Evolutionary conservation across 306 rosid genomes (phyloP).

Genomic region (Mimosa pudica): DNA sequence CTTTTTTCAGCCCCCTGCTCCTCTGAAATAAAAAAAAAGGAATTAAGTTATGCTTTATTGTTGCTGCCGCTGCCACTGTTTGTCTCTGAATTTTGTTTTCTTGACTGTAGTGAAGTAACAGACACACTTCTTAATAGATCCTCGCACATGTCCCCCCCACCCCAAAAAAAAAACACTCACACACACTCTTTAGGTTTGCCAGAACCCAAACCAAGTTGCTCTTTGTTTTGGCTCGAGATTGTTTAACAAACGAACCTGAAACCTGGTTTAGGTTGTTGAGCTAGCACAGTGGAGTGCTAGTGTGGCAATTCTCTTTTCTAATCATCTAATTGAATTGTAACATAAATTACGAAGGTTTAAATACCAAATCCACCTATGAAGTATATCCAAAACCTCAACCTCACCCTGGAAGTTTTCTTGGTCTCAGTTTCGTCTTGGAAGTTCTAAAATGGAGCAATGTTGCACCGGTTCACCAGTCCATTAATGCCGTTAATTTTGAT

Average conservation of each 20-base stretch:
- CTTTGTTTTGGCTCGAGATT: conserved; percentile 19
- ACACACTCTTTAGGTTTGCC: not conserved
- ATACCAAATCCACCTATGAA: no score
- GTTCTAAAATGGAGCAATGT: no score
- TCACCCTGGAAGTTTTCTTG: no score
- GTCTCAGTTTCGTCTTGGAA: no score
- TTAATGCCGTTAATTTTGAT: no score
- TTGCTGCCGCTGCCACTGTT: conserved; percentile 11
- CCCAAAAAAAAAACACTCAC: not conserved
- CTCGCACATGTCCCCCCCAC: not conserved
- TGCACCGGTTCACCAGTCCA: no score
- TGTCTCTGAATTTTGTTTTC: conserved; percentile 14
- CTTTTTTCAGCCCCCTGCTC: not conserved
- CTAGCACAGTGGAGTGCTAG: conserved; percentile 10
- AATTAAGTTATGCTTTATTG: not conserved
- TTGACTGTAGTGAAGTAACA: conserved; percentile 19
- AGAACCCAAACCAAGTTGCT: not conserved
- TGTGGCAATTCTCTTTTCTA: not conserved
- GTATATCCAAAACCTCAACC: no score
- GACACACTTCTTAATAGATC: not conserved
- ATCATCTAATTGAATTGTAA: not conserved
- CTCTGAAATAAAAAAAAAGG: not conserved
- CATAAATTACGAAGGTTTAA: not conserved
- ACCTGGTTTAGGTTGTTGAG: conserved; percentile 34
- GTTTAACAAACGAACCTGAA: conserved; percentile 17